Evolutionary conservation across 1,284 basidiomycete species (phyloP).

Genomic region (Grifola frondosa): DNA sequence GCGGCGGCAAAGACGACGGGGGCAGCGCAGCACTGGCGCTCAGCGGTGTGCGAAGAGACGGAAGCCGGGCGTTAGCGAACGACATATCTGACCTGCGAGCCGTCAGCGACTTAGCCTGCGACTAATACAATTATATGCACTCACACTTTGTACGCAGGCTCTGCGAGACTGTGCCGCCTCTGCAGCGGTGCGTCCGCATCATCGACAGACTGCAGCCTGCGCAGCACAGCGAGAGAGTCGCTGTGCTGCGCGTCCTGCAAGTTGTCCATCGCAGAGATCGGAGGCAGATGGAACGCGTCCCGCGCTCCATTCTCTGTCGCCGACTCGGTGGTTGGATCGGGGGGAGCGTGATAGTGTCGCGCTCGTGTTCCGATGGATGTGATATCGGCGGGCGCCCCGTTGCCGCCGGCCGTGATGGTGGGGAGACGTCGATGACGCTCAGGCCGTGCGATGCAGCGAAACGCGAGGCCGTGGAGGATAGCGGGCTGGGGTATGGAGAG

Average conservation of each 20-base stretch:
- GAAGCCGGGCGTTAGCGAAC: slow-evolving; percentile 5
- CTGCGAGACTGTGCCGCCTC: slow-evolving; percentile 16
- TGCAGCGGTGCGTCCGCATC: slow-evolving; percentile 25
- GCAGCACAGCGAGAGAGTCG: slow-evolving; percentile 62
- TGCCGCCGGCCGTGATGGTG: slow-evolving; percentile 13
- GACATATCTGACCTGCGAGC: slow-evolving; percentile 30
- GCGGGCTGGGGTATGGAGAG: slow-evolving; percentile 43
- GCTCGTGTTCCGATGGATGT: slow-evolving; percentile 17
- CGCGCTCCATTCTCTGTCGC: slow-evolving; percentile 6
- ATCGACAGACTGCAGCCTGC: slow-evolving; percentile 54
- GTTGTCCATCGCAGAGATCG: slow-evolving; percentile 67
- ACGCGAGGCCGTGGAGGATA: slow-evolving; percentile 20
- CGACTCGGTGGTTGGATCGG: slow-evolving; percentile 44
- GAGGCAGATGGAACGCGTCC: slow-evolving; percentile 53
- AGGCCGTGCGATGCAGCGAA: slow-evolving; percentile 7
- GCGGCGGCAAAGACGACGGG: slow-evolving; percentile 10
- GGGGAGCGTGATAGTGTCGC: slow-evolving; percentile 49
- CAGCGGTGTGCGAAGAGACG: slow-evolving; percentile 11
- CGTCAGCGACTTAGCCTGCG: neutral
- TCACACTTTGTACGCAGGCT: slow-evolving; percentile 16
- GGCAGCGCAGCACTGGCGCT: slow-evolving; percentile 16
- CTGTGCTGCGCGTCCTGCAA: slow-evolving; percentile 47
- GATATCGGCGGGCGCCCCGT: slow-evolving; percentile 3
- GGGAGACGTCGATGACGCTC: slow-evolving; percentile 9
- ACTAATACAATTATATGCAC: neutral